Evolutionary conservation across 2,329 filamentous ascomycete genomes (phyloP).

Genomic region (Colletotrichum lupini): DNA sequence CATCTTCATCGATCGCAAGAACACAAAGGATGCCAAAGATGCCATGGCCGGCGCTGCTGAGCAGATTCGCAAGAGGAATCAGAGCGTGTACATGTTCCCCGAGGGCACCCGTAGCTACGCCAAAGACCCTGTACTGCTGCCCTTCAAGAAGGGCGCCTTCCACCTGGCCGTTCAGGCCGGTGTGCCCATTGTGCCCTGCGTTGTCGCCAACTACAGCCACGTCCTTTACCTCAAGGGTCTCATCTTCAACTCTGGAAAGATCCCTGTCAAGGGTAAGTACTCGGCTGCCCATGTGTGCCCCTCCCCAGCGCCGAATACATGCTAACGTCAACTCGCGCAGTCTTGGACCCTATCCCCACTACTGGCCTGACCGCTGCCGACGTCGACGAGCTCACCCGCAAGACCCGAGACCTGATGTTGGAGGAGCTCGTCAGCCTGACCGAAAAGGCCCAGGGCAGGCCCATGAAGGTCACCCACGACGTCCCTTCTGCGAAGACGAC

Average conservation of each 20-base stretch:
- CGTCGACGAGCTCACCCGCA: conserved; percentile 77
- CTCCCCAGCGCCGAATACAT: not conserved
- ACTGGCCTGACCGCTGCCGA: conserved; percentile 78
- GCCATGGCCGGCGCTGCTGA: conserved; percentile 86
- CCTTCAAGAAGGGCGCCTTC: conserved; percentile 99
- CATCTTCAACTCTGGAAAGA: conserved; percentile 74
- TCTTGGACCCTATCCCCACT: conserved; percentile 85
- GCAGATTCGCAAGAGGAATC: conserved; percentile 78
- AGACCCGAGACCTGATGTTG: conserved; percentile 81
- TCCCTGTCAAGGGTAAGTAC: conserved; percentile 78
- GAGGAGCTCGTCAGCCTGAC: conserved; percentile 69
- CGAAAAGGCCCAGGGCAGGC: conserved; percentile 57
- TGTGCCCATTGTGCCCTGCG: conserved; percentile 90
- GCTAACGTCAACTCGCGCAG: conserved; percentile 51
- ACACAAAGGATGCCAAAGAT: conserved; percentile 82
- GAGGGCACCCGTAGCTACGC: conserved; percentile 95
- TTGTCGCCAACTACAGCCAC: conserved; percentile 83
- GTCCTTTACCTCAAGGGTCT: conserved; percentile 72
- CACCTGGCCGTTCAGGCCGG: conserved; percentile 94
- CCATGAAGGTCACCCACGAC: conserved; percentile 31
- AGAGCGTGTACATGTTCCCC: conserved; percentile 88
- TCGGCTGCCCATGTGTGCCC: not conserved
- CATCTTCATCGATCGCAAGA: conserved; percentile 94
- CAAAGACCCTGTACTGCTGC: conserved; percentile 81
- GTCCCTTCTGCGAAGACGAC: conserved; percentile 29